These are phyloP conservation scores for Trichoderma oligosporum DNA, from an alignment of 2,329 filamentous ascomycete genomes.

Conservation along the genomic window DNA sequence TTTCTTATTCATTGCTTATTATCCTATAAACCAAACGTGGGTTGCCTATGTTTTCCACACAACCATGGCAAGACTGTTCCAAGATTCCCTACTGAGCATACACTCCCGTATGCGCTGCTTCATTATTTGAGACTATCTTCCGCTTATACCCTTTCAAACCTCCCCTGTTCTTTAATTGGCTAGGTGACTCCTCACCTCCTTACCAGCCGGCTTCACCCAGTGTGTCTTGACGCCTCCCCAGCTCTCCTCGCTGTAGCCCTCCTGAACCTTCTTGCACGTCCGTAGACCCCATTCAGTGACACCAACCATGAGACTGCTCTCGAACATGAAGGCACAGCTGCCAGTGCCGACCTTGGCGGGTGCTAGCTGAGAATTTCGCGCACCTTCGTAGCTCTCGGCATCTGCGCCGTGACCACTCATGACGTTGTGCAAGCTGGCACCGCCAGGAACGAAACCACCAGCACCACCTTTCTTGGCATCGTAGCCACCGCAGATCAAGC, in stretches of 20 bases:
- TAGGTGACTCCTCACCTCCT: conserved; percentile 28
- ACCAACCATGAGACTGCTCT: conserved; percentile 65
- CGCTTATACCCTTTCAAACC: neutral
- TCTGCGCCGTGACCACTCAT: conserved; percentile 67
- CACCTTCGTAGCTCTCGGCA: conserved; percentile 52
- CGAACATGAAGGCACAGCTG: conserved; percentile 67
- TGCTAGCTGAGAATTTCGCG: conserved; percentile 50
- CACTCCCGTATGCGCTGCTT: too few species aligned
- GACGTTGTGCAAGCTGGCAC: conserved; percentile 62
- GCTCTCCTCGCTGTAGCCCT: conserved; percentile 69
- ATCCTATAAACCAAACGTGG: neutral
- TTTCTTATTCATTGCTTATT: neutral
- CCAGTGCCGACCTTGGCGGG: conserved; percentile 57
- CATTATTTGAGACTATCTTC: neutral
- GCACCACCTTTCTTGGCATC: conserved; percentile 55
- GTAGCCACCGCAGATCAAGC: conserved; percentile 54
- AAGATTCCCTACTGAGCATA: neutral
- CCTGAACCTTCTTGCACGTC: conserved; percentile 56
- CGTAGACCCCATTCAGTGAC: conserved; percentile 66
- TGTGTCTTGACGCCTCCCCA: conserved; percentile 68
- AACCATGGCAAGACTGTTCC: neutral
- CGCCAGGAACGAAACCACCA: conserved; percentile 55
- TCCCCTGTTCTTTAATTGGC: neutral
- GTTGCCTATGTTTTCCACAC: neutral
- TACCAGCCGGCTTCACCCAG: conserved; percentile 47